Evolutionary conservation across 2,329 filamentous ascomycete genomes (phyloP), one percentile per base, ranked within the genome.

Genomic region (Fusarium sp.): DNA sequence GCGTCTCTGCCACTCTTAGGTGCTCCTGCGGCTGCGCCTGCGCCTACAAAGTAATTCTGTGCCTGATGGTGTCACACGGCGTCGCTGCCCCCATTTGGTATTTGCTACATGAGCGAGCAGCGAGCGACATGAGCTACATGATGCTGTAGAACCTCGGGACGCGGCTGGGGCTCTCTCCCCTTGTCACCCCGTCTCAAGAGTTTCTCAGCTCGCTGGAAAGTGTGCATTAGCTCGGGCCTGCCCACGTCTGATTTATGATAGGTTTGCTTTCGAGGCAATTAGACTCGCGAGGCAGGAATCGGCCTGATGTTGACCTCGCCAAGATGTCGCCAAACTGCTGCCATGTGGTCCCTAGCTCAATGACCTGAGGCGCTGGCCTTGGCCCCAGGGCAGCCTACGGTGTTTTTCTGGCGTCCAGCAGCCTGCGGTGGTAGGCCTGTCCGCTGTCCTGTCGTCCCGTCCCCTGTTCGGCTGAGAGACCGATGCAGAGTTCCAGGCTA

Each of bases 381-480:
- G 38, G 38, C 35, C 57, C 24, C 29, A 34, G 4, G 11, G 31
- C 31, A 29, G 35, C 35, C 18, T 34, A 56, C 31, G 22, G 38
- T 40, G 63, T 67, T 64, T 66, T 60, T 52, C 60, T 52, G 47
- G 47, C 10, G 24, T 52, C 47, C 47, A 52, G 6, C 27, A 52
- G 31, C 31, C 31, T 34, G 31, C 31, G 13, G 31, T 13, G 13
- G 31, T 13, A 34, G 24, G 24, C 47, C 18, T 29, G 24, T 35
- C 62, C 64, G 11, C 60, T 69, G 67, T 73, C 61, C 70, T 67
- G 47, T 56, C 56, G 58, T 60, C 42, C 63, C 61, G 42, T 69
- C 73, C 76, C 76, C 65, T 77, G 76, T 42, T 72, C 76, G 74
- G 76, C 74, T 77, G 76, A 78, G 70, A 64, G 62, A 38, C 65